A percentile compares a stretch with the other conserved stretches of the same genome.
These are phyloP conservation scores for Cucurbita ficifolia DNA, from an alignment of 306 rosid genomes.

Conservation along the genomic window DNA sequence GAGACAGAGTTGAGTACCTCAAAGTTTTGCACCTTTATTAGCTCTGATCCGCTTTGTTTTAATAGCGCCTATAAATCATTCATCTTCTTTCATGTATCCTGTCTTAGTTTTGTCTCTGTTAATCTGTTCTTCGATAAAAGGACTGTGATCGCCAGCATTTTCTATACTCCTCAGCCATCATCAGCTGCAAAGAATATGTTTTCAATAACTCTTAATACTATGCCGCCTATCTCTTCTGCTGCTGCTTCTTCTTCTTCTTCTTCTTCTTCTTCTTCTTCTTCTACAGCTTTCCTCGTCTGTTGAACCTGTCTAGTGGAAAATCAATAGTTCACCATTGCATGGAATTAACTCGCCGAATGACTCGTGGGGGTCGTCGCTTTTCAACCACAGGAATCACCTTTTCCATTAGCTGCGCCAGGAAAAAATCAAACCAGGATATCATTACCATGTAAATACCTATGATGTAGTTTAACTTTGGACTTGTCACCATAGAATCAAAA, in stretches of 20 bases:
- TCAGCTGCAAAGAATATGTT: not conserved
- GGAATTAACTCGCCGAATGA: conserved; percentile 50
- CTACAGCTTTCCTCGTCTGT: not conserved
- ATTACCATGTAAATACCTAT: not conserved
- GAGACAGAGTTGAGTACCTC: not conserved
- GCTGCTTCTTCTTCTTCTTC: not conserved
- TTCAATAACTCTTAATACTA: not conserved
- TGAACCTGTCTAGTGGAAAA: conserved; percentile 10
- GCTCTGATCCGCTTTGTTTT: not conserved
- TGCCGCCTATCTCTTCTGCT: not conserved
- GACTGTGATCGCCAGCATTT: not conserved
- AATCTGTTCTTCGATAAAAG: not conserved
- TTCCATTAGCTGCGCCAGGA: conserved; percentile 64
- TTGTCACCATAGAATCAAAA: not conserved
- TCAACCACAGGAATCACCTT: conserved; percentile 59
- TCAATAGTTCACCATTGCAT: conserved; percentile 47
- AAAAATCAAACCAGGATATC: not conserved
- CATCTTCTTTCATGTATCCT: not conserved
- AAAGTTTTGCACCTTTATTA: not conserved
- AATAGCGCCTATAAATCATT: not conserved
- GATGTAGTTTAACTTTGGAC: not conserved
- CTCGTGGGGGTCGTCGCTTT: conserved; percentile 48
- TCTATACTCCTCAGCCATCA: not conserved
- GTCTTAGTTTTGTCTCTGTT: not conserved
- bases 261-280: not conserved